Evolutionary conservation across 805 yeast species (phyloP).

Genomic region (Yarrowia yakushimensis): DNA sequence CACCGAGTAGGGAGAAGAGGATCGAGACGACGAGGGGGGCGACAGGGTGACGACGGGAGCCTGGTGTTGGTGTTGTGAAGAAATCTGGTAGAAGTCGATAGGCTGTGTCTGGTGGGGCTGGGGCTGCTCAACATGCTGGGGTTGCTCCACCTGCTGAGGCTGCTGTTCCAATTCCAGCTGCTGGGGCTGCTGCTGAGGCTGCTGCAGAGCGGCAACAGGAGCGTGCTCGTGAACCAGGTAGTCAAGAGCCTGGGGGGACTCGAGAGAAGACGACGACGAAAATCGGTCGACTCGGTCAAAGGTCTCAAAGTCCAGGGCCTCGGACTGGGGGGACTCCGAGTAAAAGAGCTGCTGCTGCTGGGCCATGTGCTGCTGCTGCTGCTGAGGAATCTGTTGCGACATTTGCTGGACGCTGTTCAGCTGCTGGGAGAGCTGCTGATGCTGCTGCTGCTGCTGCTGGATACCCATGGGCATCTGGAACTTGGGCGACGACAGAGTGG

Average conservation of each 20-base stretch:
- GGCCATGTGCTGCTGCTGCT: background rate
- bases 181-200: background rate
- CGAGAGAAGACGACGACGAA: constrained; percentile 7
- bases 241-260: constrained; percentile 19
- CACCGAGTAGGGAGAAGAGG: constrained; percentile 12
- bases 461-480: constrained; percentile 21
- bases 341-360: constrained; percentile 18
- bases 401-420: background rate
- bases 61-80: constrained; percentile 1
- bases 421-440: background rate
- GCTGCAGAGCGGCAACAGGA: background rate
- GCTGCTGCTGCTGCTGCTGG: background rate
- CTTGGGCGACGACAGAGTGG: constrained; percentile 19
- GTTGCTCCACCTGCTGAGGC: background rate
- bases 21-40: constrained; percentile 15
- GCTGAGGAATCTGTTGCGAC: background rate
- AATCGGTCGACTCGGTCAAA: constrained; percentile 12
- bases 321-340: constrained; percentile 14
- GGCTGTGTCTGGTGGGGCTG: constrained; percentile 13
- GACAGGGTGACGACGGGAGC: constrained; percentile 13
- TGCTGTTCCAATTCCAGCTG: background rate
- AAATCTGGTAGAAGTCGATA: constrained; percentile 19
- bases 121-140: background rate
- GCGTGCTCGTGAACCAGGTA: constrained; percentile 9
- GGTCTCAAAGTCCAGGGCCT: constrained; percentile 9